Evolutionary conservation across 2,329 filamentous ascomycete species (phyloP).

Genomic region (Paracamarosporium sp.): DNA sequence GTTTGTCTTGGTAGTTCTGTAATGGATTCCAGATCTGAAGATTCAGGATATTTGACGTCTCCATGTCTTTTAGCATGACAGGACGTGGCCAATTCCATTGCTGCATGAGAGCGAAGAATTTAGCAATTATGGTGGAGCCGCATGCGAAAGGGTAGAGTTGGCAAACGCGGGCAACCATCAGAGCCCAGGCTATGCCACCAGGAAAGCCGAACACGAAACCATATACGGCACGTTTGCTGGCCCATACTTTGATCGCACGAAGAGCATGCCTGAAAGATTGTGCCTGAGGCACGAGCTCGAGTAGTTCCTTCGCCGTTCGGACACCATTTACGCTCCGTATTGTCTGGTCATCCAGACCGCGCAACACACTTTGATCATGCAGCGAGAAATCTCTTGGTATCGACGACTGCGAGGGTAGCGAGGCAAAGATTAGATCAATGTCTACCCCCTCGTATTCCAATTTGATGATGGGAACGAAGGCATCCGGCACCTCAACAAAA

Average conservation of each 20-base stretch:
- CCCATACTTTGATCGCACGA: constrained; percentile 95
- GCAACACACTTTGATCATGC: constrained; percentile 82
- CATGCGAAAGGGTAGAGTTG: constrained; percentile 95
- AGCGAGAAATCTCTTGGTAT: constrained; percentile 70
- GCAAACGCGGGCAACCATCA: constrained; percentile 94
- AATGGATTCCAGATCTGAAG: constrained; percentile 95
- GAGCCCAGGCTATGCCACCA: constrained; percentile 96
- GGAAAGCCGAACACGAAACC: constrained; percentile 97
- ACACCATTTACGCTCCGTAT: constrained; percentile 92
- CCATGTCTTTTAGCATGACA: constrained; percentile 87
- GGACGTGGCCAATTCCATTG: constrained; percentile 94
- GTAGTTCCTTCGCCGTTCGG: constrained; percentile 90
- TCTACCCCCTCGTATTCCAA: constrained; percentile 90
- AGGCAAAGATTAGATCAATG: constrained; percentile 83
- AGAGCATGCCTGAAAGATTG: constrained; percentile 89
- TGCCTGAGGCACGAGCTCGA: constrained; percentile 85
- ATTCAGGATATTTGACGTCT: constrained; percentile 74
- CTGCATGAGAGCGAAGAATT: constrained; percentile 92
- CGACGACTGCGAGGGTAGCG: constrained; percentile 48
- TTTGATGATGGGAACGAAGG: constrained; percentile 97
- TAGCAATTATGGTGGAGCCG: constrained; percentile 84
- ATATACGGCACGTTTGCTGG: constrained; percentile 89
- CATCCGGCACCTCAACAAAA: constrained; percentile 83
- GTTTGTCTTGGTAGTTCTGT: constrained; percentile 80
- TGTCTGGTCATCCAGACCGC: constrained; percentile 85